Percentiles rank a stretch among this genome's conserved stretches.
Conservation (phyloP, 345 rosid species). For the Eutrema yunnanense region DNA sequence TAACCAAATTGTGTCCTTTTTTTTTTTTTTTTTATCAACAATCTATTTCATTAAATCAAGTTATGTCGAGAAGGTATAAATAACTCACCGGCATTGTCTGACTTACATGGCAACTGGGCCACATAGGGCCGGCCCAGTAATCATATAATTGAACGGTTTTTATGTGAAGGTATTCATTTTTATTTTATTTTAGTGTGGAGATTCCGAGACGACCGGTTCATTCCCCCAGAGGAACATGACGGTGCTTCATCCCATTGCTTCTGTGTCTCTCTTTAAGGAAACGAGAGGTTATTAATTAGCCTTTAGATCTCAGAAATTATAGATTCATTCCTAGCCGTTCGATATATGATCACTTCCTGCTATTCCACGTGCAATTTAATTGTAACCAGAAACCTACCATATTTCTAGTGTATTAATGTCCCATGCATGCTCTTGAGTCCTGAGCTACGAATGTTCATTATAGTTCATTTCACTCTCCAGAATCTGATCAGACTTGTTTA, state of each 20-base stretch:
- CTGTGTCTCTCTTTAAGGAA: slow-evolving; percentile 21
- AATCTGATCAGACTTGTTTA: too few relatives aligned
- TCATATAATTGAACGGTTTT: too few relatives aligned
- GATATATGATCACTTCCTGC: not conserved
- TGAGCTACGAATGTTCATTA: too few relatives aligned
- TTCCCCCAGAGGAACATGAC: slow-evolving; percentile 1
- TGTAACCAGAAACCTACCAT: not conserved
- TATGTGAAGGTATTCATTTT: too few relatives aligned
- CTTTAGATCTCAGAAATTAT: not conserved
- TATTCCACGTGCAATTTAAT: slow-evolving; percentile 10
- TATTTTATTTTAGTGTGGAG: not conserved
- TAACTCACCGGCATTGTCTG: too few relatives aligned
- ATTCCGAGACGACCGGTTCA: slow-evolving; percentile 11
- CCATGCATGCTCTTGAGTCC: too few relatives aligned
- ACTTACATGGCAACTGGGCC: too few relatives aligned
- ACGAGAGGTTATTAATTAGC: not conserved
- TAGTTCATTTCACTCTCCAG: too few relatives aligned
- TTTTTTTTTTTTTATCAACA: too few relatives aligned
- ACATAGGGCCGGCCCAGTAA: too few relatives aligned
- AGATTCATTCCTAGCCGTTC: not conserved
- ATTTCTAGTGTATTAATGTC: not conserved
- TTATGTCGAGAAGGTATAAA: too few relatives aligned
- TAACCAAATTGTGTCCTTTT: not conserved
- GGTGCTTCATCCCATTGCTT: slow-evolving; percentile 21
- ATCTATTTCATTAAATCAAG: too few relatives aligned